Evolutionary conservation across 2,329 filamentous ascomycete species (phyloP).

Genomic region (Fusarium austroafricanum): DNA sequence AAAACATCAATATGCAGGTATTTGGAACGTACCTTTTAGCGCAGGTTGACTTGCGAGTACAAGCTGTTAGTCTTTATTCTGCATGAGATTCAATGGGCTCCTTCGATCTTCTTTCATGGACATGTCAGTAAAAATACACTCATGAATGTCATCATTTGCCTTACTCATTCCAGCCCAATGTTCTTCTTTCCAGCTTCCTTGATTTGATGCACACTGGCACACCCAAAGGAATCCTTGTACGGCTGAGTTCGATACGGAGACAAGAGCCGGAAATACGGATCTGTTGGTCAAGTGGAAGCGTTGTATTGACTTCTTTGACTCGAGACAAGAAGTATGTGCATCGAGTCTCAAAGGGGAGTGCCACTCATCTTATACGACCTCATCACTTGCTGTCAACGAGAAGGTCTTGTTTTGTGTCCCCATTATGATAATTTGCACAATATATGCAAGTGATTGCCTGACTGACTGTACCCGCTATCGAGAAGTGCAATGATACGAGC

Average conservation of each 20-base stretch:
- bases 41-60: background rate
- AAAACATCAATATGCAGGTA: background rate
- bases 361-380: constrained; percentile 41
- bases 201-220: constrained; percentile 26
- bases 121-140: constrained; percentile 32
- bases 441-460: constrained; percentile 20
- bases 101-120: constrained; percentile 16
- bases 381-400: constrained; percentile 12
- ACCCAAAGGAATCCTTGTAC: constrained; percentile 22
- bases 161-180: constrained; percentile 33
- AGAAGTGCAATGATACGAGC: constrained; percentile 29
- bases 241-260: background rate
- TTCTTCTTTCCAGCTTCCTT: constrained; percentile 25
- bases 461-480: constrained; percentile 23
- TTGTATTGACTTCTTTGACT: background rate
- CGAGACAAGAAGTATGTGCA: constrained; percentile 1
- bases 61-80: background rate
- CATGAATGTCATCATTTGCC: constrained; percentile 32
- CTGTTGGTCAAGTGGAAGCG: background rate
- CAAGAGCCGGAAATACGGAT: background rate
- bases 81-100: constrained; percentile 15
- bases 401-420: constrained; percentile 26
- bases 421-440: constrained; percentile 27
- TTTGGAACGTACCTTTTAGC: constrained; percentile 13
- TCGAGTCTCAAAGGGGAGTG: constrained; percentile 25